Conservation (phyloP, 805 yeast species). For the Barnettozyma californica region DNA sequence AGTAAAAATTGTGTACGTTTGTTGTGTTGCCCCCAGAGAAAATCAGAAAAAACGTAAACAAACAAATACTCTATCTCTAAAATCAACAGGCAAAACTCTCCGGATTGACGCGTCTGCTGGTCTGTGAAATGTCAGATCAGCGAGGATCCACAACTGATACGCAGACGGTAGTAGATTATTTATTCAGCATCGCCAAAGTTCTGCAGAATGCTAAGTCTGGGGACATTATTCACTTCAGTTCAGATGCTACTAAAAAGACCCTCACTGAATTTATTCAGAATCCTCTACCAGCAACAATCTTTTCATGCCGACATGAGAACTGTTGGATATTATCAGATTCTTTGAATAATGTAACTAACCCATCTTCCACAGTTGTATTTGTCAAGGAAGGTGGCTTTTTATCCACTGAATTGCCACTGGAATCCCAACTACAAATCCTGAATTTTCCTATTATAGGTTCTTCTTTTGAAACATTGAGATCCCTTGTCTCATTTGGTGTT, state of each 20-base stretch:
- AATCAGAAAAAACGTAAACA: not conserved
- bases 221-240: constrained; percentile 25
- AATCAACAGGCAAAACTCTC: not conserved
- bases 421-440: constrained; percentile 30
- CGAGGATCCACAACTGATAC: constrained; percentile 5
- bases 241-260: constrained; percentile 9
- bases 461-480: constrained; percentile 47
- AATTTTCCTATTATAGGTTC: constrained; percentile 29
- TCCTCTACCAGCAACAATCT: constrained; percentile 22
- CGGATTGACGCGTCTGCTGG: not conserved
- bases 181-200: constrained; percentile 25
- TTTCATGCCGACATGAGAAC: constrained; percentile 17
- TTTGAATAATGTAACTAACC: constrained; percentile 7
- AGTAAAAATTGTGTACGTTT: not conserved
- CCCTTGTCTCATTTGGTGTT: constrained; percentile 57
- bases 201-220: constrained; percentile 26
- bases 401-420: constrained; percentile 18
- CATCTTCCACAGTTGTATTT: constrained; percentile 31
- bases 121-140: not conserved
- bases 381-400: constrained; percentile 38
- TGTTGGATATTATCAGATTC: constrained; percentile 15
- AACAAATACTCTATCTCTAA: not conserved
- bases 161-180: constrained; percentile 20
- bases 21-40: too few relatives aligned
- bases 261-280: constrained; percentile 19